A percentile compares a stretch with the other conserved stretches of the same genome.
Conservation (phyloP, 2,329 filamentous ascomycete genomes). For the Botrytis medusae region DNA sequence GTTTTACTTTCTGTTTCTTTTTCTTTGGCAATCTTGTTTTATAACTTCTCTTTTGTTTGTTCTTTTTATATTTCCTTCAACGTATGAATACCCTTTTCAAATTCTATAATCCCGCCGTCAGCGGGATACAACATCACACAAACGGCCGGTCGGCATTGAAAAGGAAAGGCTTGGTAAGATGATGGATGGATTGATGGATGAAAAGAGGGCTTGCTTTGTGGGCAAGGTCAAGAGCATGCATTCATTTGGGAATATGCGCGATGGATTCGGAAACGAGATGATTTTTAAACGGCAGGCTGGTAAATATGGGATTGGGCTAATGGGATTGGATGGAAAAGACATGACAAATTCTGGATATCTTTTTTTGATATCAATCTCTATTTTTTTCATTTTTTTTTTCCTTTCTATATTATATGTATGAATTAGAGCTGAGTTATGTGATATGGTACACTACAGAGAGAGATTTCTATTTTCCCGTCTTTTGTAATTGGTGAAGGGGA, state of each 20-base stretch:
- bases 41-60: background rate
- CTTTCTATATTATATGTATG: background rate
- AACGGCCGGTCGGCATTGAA: background rate
- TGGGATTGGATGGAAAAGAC: background rate
- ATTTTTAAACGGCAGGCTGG: background rate
- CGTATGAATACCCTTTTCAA: conserved; percentile 3
- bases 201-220: background rate
- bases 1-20: background rate
- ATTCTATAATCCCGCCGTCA: background rate
- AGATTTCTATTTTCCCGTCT: background rate
- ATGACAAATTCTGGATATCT: background rate
- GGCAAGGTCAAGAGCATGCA: background rate
- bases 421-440: conserved; percentile 6
- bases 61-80: background rate
- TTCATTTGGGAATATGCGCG: background rate
- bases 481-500: background rate
- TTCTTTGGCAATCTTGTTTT: background rate
- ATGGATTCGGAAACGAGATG: background rate
- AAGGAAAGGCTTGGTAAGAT: conserved; percentile 2
- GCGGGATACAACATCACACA: conserved; percentile 6
- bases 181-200: background rate
- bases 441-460: background rate
- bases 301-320: conserved; percentile 10
- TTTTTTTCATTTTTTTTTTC: background rate
- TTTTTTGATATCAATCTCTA: background rate